Evolutionary conservation across 495 filamentous ascomycete genomes (phyloP).

Genomic region (Hypoxylon cercidicola): DNA sequence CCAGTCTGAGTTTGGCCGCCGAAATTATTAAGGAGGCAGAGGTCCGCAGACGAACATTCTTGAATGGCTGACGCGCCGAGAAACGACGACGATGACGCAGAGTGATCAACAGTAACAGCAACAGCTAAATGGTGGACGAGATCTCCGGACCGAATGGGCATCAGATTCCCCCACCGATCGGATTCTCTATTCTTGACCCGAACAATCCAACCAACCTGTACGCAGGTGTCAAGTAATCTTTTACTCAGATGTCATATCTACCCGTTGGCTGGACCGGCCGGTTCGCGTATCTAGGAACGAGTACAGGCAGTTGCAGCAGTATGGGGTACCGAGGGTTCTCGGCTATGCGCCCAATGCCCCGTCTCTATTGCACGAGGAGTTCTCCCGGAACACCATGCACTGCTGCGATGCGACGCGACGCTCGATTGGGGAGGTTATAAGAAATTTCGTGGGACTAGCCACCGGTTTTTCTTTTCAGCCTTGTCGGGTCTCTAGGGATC

Average conservation of each 20-base stretch:
- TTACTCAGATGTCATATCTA: conserved; percentile 38
- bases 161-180: conserved; percentile 25
- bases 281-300: conserved; percentile 40
- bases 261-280: conserved; percentile 42
- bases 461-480: conserved; percentile 46
- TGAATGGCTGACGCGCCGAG: conserved; percentile 53
- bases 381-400: conserved; percentile 40
- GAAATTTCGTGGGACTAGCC: conserved; percentile 26
- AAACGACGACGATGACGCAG: conserved; percentile 23
- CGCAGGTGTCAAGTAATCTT: conserved; percentile 5
- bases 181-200: conserved; percentile 26
- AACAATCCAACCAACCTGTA: conserved; percentile 25
- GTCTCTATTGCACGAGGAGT: conserved; percentile 45
- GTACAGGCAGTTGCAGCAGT: conserved; percentile 39
- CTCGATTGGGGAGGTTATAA: conserved; percentile 34
- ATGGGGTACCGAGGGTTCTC: conserved; percentile 34
- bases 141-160: conserved; percentile 37
- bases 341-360: conserved; percentile 41
- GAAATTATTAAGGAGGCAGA: conserved; percentile 85
- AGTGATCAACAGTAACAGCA: background rate
- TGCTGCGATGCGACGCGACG: conserved; percentile 46
- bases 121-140: conserved; percentile 16
- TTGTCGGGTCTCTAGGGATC: conserved; percentile 44
- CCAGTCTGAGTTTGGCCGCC: conserved; percentile 74
- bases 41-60: conserved; percentile 66